Evolutionary conservation across 2,329 filamentous ascomycete genomes (phyloP), one percentile per base, ranked within the genome.

Genomic region (Botrytis fabae): DNA sequence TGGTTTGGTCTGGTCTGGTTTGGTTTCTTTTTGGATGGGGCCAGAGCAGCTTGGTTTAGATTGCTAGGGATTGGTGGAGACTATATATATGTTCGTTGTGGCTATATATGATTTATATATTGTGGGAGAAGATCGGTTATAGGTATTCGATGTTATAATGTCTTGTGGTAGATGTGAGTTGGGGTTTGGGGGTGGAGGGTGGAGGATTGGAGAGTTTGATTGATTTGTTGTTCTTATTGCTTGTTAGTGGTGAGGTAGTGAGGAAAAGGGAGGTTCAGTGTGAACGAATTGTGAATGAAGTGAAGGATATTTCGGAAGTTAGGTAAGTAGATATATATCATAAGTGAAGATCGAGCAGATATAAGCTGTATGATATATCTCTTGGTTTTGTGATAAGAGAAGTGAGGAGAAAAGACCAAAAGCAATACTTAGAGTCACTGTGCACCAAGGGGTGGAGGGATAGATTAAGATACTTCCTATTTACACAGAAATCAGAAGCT

Each of bases 401-500:
- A 40, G 40, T 40, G 46, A 25, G 25, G 22, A n/a, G 10, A n/a
- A 51, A 1, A n/a, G 10, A 51, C 1, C 4, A 6, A 38, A 4
- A 3, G 22, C 4, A 12, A 6, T 2, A 51, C 4, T 25, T n/a
- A 2, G 8, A 51, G 2, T 51, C 0, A 14, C 25, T n/a, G 25
- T 12, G 14, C 1, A 14, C 4, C 14, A 25, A 51, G 48, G 25
- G 25, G 10, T n/a, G 0, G 14, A 51, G 48, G 10, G 4, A 5
- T 51, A 51, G 48, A 51, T 51, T 22, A 10, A n/a, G 22, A 14
- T 6, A 0, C 48, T 51, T n/a, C 4, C 10, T n/a, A 14, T 12
- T 10, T 51, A n/a, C 22, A 51, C 48, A 12, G 4, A n/a, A 4
- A n/a, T 51, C 2, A 22, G 20, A 8, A 22, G 22, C 20, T 48